Evolutionary conservation across 2,329 filamentous ascomycete species (phyloP), one percentile per base, ranked within the genome.

Genomic region (Pseudocercospora macadamiae): DNA sequence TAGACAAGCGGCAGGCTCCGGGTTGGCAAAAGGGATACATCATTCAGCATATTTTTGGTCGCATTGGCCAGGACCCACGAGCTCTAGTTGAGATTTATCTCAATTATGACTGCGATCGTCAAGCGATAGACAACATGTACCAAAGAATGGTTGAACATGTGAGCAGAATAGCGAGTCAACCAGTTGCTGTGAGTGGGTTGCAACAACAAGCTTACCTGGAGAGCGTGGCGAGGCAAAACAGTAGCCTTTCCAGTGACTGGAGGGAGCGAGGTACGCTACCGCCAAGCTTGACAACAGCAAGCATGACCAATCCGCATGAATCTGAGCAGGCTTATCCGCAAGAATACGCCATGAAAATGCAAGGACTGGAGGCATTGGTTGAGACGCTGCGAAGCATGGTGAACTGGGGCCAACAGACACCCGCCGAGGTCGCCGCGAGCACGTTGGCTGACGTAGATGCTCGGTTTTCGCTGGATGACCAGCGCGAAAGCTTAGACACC

Each of bases 91-190:
- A 99, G 75, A 89, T 93, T 12, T 99, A 99, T 75, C 84, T 99
- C 63, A 99, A 99, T 75, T 99, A 99, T 71, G 95, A 99, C 73
- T 99, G 95, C 76, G 96, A 97, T 70, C 85, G 93, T 60, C 92
- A 91, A 37, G 86, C 87, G 8, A 85, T 97, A 60, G 93, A 97
- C 76, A 99, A 99, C 75, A 95, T 97, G 75, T 99, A 96, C 74
- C 95, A 99, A 75, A 81, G 84, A 66, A 88, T 97, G 54, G 93
- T 99, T 51, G 96, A 99, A 73, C 92, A 97, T 74, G 79, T 99
- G 16, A 95, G 93, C 28, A 89, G 89, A 67, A 89, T 96, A 67
- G 90, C 92, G 1, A 95, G 89, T 54, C 83, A 87, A 8, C 88
- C 93, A 1, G 87, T 96, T 3, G 74, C 86, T 8, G 86, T 96